phyloP scores from a whole-genome alignment of 805 yeast genomes.

The Ogataea nitratoaversa region DNA sequence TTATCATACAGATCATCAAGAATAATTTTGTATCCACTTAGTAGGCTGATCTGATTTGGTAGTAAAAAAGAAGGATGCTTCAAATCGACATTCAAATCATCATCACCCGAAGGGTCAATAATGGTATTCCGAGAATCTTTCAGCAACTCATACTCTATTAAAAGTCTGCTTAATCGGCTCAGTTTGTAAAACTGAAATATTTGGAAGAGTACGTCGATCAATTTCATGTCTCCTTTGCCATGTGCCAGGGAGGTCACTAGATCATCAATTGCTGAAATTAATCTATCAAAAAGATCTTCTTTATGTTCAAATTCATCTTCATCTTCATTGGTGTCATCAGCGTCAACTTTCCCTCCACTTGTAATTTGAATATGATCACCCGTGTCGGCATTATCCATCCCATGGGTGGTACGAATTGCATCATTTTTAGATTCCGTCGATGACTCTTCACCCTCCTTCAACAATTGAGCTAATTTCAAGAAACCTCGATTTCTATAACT shows the following conservation, averaged over 20 bases:
- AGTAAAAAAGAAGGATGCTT: conserved; percentile 22
- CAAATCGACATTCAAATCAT: conserved; percentile 21
- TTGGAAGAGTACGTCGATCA: conserved; percentile 46
- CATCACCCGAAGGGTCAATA: conserved; percentile 6
- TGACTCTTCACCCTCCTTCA: conserved; percentile 13
- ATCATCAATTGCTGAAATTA: conserved; percentile 47
- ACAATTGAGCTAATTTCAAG: conserved; percentile 46
- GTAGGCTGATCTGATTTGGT: conserved; percentile 25
- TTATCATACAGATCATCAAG: conserved; percentile 17
- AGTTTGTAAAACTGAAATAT: conserved; percentile 48
- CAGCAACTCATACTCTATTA: conserved; percentile 56
- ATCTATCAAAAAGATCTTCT: conserved; percentile 15
- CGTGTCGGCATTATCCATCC: background rate
- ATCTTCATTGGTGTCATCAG: no score
- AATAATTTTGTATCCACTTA: conserved; percentile 19
- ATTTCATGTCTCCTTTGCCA: conserved; percentile 60
- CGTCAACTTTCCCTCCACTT: no score
- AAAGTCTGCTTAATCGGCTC: conserved; percentile 46
- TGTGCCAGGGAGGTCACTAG: conserved; percentile 60
- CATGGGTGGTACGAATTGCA: no score
- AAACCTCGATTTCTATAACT: conserved; percentile 81
- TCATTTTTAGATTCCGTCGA: background rate
- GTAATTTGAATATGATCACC: no score
- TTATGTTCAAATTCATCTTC: conserved; percentile 27
- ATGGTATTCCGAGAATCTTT: conserved; percentile 21